These are phyloP conservation scores for Tetrahymena borealis DNA, from an alignment of 73 alveolate genomes.

Conservation along the genomic window DNA sequence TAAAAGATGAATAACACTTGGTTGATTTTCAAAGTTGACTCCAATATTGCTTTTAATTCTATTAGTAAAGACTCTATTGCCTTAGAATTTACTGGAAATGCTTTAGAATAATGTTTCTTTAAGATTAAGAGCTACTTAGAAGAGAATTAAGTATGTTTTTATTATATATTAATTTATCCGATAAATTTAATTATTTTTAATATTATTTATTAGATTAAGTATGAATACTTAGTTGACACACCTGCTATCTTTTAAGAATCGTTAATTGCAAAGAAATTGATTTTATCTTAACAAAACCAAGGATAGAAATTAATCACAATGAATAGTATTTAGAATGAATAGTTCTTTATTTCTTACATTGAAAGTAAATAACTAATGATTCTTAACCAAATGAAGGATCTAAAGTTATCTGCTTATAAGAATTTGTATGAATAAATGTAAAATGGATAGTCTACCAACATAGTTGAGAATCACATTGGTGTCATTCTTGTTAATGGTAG, in stretches of 20 bases:
- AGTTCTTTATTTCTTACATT: neutral
- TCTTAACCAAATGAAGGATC: neutral
- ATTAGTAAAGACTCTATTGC: neutral
- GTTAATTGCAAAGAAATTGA: neutral
- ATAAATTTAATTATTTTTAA: neutral
- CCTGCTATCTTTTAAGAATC: neutral
- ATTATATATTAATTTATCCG: neutral
- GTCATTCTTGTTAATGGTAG: constrained; percentile 18
- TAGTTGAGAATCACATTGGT: neutral
- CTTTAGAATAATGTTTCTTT: neutral
- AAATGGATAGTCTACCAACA: neutral
- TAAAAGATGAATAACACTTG: neutral
- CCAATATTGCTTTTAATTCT: neutral
- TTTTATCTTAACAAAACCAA: neutral
- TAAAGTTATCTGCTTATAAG: neutral
- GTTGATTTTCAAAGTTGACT: neutral
- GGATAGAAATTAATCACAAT: neutral
- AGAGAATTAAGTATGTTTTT: neutral
- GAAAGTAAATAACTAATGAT: neutral
- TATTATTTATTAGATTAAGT: neutral
- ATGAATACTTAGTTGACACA: neutral
- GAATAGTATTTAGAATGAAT: neutral
- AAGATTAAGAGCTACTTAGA: neutral
- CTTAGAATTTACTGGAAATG: neutral
- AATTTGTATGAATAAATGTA: neutral